Conservation (phyloP, 2,329 filamentous ascomycete species). For the Didymella sp. region DNA sequence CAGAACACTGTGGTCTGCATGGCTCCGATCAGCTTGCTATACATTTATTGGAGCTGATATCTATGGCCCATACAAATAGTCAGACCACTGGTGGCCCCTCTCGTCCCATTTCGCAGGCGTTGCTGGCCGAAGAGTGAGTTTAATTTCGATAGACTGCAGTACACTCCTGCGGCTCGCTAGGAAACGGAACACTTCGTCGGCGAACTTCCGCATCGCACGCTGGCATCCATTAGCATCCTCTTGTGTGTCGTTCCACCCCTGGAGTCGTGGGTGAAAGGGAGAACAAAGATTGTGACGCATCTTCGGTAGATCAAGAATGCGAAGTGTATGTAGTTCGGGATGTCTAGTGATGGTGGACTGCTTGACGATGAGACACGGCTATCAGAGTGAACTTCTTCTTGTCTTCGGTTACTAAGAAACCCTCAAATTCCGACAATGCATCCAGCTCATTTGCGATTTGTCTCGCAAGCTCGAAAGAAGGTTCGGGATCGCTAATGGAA, state of each 20-base stretch:
- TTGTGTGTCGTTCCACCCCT: neutral
- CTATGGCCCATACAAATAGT: neutral
- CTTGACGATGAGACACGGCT: neutral
- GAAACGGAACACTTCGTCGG: neutral
- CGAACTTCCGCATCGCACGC: neutral
- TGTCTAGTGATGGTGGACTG: neutral
- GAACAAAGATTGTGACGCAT: neutral
- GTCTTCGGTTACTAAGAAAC: neutral
- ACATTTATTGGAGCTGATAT: neutral
- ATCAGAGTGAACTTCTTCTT: no score
- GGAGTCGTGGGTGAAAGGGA: neutral
- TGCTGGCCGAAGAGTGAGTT: neutral
- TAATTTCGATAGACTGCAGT: neutral
- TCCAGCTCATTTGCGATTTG: neutral
- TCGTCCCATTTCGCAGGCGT: neutral
- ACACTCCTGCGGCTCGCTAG: neutral
- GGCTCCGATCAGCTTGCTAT: neutral
- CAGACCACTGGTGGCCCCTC: neutral
- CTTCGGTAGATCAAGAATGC: neutral
- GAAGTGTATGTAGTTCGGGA: neutral
- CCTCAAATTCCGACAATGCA: neutral
- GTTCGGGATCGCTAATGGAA: neutral
- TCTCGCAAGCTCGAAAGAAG: neutral
- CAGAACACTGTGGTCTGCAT: neutral
- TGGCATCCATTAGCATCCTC: neutral